A percentile compares a stretch with the other conserved stretches of the same genome.
These are phyloP conservation scores for Phytophthora multivora DNA, from an alignment of 352 stramenopile species.

Conservation along the genomic window DNA sequence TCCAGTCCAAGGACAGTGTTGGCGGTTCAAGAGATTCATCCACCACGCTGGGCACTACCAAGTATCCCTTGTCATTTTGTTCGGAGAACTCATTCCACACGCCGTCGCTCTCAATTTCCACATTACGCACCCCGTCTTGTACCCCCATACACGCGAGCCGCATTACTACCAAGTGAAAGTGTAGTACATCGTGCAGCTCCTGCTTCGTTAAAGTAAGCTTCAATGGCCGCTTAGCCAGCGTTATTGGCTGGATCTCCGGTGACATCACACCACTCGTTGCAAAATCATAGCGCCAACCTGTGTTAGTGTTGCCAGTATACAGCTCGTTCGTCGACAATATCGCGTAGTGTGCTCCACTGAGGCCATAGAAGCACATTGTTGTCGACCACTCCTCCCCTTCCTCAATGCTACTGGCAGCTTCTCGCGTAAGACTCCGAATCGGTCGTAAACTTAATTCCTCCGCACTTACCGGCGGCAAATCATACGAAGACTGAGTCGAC, in stretches of 20 bases:
- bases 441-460: constrained; percentile 68
- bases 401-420: constrained; percentile 22
- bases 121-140: constrained; percentile 68
- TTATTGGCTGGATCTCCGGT: constrained; percentile 60
- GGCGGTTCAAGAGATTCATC: constrained; percentile 26
- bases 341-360: constrained; percentile 66
- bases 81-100: constrained; percentile 86
- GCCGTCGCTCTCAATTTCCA: constrained; percentile 60
- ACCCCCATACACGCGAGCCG: constrained; percentile 80
- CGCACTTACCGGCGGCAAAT: constrained; percentile 81
- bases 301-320: constrained; percentile 84
- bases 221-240: constrained; percentile 53
- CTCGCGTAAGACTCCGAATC: constrained; percentile 56
- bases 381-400: constrained; percentile 48
- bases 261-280: constrained; percentile 79
- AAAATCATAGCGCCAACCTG: constrained; percentile 83
- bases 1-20: constrained; percentile 60
- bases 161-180: constrained; percentile 85
- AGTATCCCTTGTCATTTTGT: constrained; percentile 89
- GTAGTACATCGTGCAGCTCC: constrained; percentile 62
- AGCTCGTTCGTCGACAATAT: constrained; percentile 80
- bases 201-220: constrained; percentile 53
- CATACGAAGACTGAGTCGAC: constrained; percentile 84
- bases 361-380: constrained; percentile 82
- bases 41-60: constrained; percentile 69